Percentiles rank a stretch among this genome's conserved stretches.
These are phyloP conservation scores for Jamesozyma spencerorum DNA, from an alignment of 805 yeast genomes.

Conservation along the genomic window DNA sequence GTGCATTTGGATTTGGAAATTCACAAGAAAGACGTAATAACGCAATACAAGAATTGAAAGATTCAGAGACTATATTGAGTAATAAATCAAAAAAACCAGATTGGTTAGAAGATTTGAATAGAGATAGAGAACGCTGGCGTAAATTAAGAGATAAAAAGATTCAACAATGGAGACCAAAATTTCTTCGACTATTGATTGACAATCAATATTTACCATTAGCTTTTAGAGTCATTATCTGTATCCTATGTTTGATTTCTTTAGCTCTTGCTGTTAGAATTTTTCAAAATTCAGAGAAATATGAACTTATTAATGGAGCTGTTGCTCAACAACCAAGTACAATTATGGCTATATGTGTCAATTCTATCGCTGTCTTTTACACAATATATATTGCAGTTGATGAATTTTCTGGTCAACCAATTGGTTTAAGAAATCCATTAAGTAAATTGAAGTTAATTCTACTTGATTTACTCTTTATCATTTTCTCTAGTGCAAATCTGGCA, in stretches of 20 bases:
- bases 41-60: not conserved
- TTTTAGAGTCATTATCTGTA: constrained; percentile 50
- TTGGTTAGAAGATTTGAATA: constrained; percentile 22
- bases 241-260: constrained; percentile 58
- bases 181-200: constrained; percentile 51
- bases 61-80: not conserved
- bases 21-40: not conserved
- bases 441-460: constrained; percentile 74
- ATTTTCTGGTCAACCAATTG: constrained; percentile 84
- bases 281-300: constrained; percentile 25
- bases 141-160: constrained; percentile 41
- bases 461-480: constrained; percentile 80
- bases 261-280: constrained; percentile 61
- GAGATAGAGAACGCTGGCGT: constrained; percentile 24
- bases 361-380: constrained; percentile 67
- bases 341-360: constrained; percentile 82
- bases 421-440: constrained; percentile 74
- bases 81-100: constrained; percentile 6
- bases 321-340: constrained; percentile 82
- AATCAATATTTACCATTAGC: constrained; percentile 78
- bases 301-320: constrained; percentile 26
- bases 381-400: constrained; percentile 83
- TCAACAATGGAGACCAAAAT: constrained; percentile 53
- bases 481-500: constrained; percentile 80
- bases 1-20: not conserved